A percentile compares a stretch with the other conserved stretches of the same genome.
Evolutionary conservation across 225 moss, liverwort and hornwort genomes (phyloP).

Genomic region (Bryoerythrophyllum caledonicum): DNA sequence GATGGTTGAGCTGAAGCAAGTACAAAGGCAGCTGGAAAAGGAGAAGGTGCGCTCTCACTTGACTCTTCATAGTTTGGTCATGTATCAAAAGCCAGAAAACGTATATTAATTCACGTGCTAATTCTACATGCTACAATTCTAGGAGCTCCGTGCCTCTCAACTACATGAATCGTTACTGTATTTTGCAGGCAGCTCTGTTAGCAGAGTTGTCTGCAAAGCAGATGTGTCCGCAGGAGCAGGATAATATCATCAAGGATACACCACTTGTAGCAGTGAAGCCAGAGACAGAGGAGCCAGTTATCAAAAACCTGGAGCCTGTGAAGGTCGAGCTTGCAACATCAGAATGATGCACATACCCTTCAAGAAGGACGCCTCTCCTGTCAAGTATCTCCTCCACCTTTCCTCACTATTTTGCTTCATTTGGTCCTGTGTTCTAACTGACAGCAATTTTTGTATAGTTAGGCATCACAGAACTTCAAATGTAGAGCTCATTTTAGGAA

Average conservation of each 20-base stretch:
- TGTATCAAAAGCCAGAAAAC: slow-evolving; percentile 2
- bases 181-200: slow-evolving; percentile 38
- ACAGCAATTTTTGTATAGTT: background rate
- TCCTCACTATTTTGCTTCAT: background rate
- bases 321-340: slow-evolving; percentile 29
- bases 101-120: background rate
- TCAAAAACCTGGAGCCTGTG: slow-evolving; percentile 13
- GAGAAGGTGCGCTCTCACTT: slow-evolving; percentile 45
- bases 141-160: background rate
- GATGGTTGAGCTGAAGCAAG: slow-evolving; percentile 64
- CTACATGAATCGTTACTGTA: slow-evolving; percentile 1
- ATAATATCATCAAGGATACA: slow-evolving; percentile 9
- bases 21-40: slow-evolving; percentile 52
- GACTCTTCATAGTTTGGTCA: background rate
- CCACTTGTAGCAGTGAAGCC: slow-evolving; percentile 18
- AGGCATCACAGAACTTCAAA: background rate
- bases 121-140: background rate
- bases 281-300: slow-evolving; percentile 21
- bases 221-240: slow-evolving; percentile 33
- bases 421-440: background rate
- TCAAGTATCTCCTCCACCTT: slow-evolving; percentile 4
- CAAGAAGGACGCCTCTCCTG: background rate
- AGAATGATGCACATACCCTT: slow-evolving; percentile 22
- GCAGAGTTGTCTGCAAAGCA: slow-evolving; percentile 35
- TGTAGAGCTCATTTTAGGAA: too few species aligned